Evolutionary conservation across 148 eudicot genomes (phyloP), one percentile per base, ranked within the genome.

Genomic region (Chenopodium berlandieri): DNA sequence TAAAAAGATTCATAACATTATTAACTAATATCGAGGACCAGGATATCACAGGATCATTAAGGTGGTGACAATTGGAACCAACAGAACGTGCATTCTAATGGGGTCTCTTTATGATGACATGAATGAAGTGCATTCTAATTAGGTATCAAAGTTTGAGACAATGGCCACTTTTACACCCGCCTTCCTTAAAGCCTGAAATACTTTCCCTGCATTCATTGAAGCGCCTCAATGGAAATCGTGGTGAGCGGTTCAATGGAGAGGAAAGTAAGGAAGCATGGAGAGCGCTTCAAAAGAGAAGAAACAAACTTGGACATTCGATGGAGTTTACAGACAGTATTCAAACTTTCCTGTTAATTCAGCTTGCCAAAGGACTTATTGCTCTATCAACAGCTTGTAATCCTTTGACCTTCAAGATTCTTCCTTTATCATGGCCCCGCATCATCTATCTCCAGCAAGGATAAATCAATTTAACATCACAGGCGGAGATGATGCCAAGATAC

Each of bases 361-460:
- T 87, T 92, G 81, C 99, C 94, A 91, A 71, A 96, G 94, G 30
- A 96, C 94, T 91, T 73, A 95, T 88, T 17, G 93, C 97, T 86
- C 77, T 86, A 73, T 94, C 99, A 70, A 94, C 95, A 4, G 97
- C 94, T 87, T 95, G 98, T 80, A 96, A 86, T 56, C 92, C 98
- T 85, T 89, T 96, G 44, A 93, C 97, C 83, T 93, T 95, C 78
- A 93, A 92, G 25, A 91, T 62, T 23, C 91, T 90, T 11, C 97
- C 95, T 90, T 94, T n/a, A 83, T 94, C 99, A 75, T 96, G 99
- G 81, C 98, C 99, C 31, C 34, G 99, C 97, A 75, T 96, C 99
- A 68, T 96, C 99, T 82, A 96, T 91, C 63, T 94, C 99, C 99
- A 92, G 90, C 80, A 81, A 9, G 73, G 56, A 74, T n/a, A 16